Evolutionary conservation across 768 basidiomycete species (phyloP), one percentile per base, ranked within the genome.

Genomic region (Leccinum disarticulatum): DNA sequence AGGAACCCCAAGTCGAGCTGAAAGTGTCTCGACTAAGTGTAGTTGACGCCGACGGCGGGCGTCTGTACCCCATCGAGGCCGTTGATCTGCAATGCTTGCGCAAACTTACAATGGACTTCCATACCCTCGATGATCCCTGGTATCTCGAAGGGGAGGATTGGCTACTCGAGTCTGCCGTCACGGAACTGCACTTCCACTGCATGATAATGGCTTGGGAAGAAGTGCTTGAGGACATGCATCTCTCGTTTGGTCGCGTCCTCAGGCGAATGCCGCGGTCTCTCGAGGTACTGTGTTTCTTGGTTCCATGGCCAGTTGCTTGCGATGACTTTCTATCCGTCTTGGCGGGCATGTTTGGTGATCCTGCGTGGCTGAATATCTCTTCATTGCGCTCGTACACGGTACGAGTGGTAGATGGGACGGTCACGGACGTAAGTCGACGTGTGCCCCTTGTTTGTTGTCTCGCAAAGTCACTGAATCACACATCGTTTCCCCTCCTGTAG

Each of bases 401-500:
- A 17, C 41, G 41, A n/a, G n/a, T 10, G 41, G 41, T 43, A 10
- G 41, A 43, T n/a, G 38, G 38, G 38, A 38, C 38, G 38, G 17
- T 38, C 38, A 38, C 38, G 38, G 38, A 38, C 17, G 41, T 43
- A 43, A 43, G 41, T 43, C 41, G 10, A 10, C 10, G 9, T n/a
- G 4, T 43, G 9, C 41, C 41, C 41, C n/a, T 43, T 43, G 9
- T 10, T 43, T 43, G n/a, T 2, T 43, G 41, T 43, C 9, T n/a
- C 9, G n/a, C 41, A n/a, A 17, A 15, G 4, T 5, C 41, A 43
- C 41, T 10, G 2, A 43, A 43, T 43, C 41, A n/a, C 41, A n/a
- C n/a, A 5, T 43, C n/a, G n/a, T 3, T 43, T 43, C n/a, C 41
- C 2, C 4, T 19, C 27, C 22, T n/a, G 13, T 49, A 67, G 67